phyloP scores from a whole-genome alignment of 192 early-diverging fungal species.

The Helicostylum pulchrum region DNA sequence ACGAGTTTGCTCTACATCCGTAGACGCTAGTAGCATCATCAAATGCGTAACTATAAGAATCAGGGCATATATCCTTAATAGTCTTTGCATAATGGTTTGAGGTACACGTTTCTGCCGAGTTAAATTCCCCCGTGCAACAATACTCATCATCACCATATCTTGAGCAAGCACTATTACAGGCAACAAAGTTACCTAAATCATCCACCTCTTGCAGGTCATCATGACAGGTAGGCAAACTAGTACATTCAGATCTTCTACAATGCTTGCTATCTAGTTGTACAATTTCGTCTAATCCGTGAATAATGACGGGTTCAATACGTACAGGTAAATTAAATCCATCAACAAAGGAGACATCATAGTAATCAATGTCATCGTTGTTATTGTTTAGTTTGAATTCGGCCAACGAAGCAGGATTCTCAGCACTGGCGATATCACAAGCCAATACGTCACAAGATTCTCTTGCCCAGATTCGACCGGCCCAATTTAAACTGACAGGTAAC shows the following conservation, averaged over 20 bases:
- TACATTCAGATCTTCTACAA: slow-evolving; percentile 10
- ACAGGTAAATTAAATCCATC: slow-evolving; percentile 36
- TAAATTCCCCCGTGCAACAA: slow-evolving; percentile 30
- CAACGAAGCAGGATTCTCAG: slow-evolving; percentile 23
- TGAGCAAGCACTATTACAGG: slow-evolving; percentile 32
- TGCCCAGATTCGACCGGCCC: slow-evolving; percentile 24
- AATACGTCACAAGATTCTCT: slow-evolving; percentile 1
- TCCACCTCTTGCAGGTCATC: slow-evolving; percentile 3
- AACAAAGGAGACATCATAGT: slow-evolving; percentile 34
- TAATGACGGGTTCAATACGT: slow-evolving; percentile 16
- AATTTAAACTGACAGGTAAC: not conserved
- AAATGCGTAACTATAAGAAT: slow-evolving; percentile 31
- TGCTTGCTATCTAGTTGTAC: not conserved
- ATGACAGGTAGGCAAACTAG: slow-evolving; percentile 16
- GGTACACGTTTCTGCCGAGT: slow-evolving; percentile 18
- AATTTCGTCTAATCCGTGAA: not conserved
- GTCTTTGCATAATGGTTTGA: slow-evolving; percentile 26
- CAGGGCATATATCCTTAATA: slow-evolving; percentile 25
- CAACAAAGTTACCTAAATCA: slow-evolving; percentile 6
- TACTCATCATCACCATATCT: slow-evolving; percentile 22
- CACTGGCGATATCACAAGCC: slow-evolving; percentile 12
- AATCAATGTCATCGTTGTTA: slow-evolving; percentile 23
- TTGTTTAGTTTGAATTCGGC: slow-evolving; percentile 28
- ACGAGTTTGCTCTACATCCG: slow-evolving; percentile 17
- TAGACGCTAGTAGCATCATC: slow-evolving; percentile 32